Evolutionary conservation across 1,284 basidiomycete genomes (phyloP), one percentile per base, ranked within the genome.

Genomic region (Sanghuangporus sanghuang): DNA sequence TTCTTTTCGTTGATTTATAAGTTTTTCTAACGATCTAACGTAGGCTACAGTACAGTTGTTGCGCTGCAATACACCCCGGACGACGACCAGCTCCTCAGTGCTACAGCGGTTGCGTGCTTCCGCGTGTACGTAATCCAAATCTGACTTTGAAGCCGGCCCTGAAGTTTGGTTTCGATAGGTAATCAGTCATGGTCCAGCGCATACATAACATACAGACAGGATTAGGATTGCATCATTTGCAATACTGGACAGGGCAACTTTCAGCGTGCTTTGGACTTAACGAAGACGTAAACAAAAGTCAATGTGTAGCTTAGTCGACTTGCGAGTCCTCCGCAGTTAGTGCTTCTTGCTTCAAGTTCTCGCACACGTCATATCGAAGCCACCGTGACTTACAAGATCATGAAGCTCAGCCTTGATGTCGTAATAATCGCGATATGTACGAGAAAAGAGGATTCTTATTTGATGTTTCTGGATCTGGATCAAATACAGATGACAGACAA

Each of bases 1-100:
- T 32, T 11, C 35, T 16, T 9, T 27, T 49, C 35, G 46, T 35
- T 42, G 49, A 18, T n/a, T 54, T 16, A 32, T 40, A 9, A 9
- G 46, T 21, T 27, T 27, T 21, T 12, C 48, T 60, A 21, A 18
- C 36, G 53, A 8, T 36, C 39, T 39, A 40, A 42, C 27, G 40
- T 64, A 44, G 53, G 52, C 57, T 63, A 63, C 32, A 6, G 32
- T 55, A 55, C 46, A 56, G 39, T 49, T 56, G 44, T 46, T 9
- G 53, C 32, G 46, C 16, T n/a, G 44, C 21, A 46, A 11, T 46
- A 18, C 46, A 39, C 46, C n/a, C n/a, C 35, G 14, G 50, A 39
- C 46, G 46, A 56, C 39, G 18, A 18, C 61, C 44, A 16, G 21
- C 16, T 46, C 16, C 44, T 46, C 16, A n/a, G 16, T 50, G 23